Percentiles rank a stretch among this genome's conserved stretches.
phyloP scores from a whole-genome alignment of 2,329 filamentous ascomycete genomes.

The Cordyceps fumosorosea region DNA sequence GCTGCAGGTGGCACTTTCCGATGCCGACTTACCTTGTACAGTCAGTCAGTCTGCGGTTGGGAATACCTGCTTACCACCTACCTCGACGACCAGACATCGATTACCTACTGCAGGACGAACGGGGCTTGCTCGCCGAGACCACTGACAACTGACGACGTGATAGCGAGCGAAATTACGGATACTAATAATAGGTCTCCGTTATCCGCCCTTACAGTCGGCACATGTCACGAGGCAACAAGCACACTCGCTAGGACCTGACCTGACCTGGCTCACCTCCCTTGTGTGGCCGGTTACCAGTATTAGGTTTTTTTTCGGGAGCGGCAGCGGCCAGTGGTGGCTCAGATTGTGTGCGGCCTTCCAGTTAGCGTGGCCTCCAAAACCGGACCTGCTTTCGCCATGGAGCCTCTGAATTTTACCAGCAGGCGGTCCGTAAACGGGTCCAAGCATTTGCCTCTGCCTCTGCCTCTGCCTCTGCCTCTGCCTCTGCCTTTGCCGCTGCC shows the following conservation, averaged over 20 bases:
- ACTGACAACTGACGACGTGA: not conserved
- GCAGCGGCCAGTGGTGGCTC: conserved; percentile 14
- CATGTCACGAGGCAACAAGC: conserved; percentile 2
- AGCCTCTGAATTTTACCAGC: conserved; percentile 20
- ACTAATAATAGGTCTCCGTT: not conserved
- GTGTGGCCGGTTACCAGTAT: not conserved
- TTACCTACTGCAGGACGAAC: not conserved
- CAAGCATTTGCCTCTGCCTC: not conserved
- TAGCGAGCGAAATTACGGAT: not conserved
- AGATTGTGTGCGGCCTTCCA: not conserved
- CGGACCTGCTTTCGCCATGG: conserved; percentile 16
- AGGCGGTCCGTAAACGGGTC: conserved; percentile 20
- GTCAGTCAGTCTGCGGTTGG: not conserved
- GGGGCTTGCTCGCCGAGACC: not conserved
- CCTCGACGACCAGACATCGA: not conserved
- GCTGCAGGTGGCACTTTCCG: conserved; percentile 1
- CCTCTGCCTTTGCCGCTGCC: not conserved
- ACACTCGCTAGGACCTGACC: not conserved
- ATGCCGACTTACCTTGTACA: not conserved
- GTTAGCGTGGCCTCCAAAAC: conserved; percentile 10
- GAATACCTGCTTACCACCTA: not conserved
- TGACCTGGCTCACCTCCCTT: not conserved
- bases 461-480: too few species aligned
- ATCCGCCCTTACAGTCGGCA: conserved; percentile 1
- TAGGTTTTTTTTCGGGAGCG: not conserved